Evolutionary conservation across 2,329 filamentous ascomycete species (phyloP), one percentile per base, ranked within the genome.

Genomic region (Lecanicillium sp.): DNA sequence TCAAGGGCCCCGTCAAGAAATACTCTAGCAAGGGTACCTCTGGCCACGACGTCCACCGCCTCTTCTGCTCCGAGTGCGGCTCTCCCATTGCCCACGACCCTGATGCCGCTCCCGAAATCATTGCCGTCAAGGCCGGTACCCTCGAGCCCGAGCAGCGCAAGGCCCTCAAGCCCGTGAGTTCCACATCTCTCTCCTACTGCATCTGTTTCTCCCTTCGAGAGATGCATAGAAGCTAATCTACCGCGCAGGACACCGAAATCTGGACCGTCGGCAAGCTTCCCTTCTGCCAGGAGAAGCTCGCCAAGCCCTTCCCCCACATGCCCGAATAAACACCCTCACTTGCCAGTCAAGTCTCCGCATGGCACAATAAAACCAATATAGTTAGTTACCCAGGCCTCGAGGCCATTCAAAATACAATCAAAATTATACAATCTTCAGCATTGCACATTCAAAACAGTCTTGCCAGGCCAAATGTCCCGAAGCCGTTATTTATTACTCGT

Each of bases 51-150:
- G 79, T 83, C 45, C 77, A 80, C 67, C 78, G 79, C 48, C 65
- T 81, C 58, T 83, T 83, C 69, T 83, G 79, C 70, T 64, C 67
- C 47, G 77, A 82, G 54, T 83, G 79, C 60, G 79, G 79, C 46
- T 80, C 75, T 13, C 79, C 79, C 44, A 80, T 83, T 50, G 79
- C 78, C 43, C 79, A 83, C 59, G 79, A 83, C 59, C 79, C 79
- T 18, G 78, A 83, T 42, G 73, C 73, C n/a, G 77, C 78, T n/a
- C 78, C 78, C 27, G 69, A 73, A 46, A 82, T 83, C 61, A 82
- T 83, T 49, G 79, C 78, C 44, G 60, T 83, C 54, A 83, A 83
- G 73, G 79, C 69, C 25, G 79, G 79, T 42, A 78, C 76, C 16
- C 65, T 83, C 37, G 73, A 75, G 49, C 59, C 59, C 2, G 76